These are phyloP conservation scores for Aspergillus awamori DNA, from an alignment of 2,329 filamentous ascomycete genomes.

Conservation along the genomic window DNA sequence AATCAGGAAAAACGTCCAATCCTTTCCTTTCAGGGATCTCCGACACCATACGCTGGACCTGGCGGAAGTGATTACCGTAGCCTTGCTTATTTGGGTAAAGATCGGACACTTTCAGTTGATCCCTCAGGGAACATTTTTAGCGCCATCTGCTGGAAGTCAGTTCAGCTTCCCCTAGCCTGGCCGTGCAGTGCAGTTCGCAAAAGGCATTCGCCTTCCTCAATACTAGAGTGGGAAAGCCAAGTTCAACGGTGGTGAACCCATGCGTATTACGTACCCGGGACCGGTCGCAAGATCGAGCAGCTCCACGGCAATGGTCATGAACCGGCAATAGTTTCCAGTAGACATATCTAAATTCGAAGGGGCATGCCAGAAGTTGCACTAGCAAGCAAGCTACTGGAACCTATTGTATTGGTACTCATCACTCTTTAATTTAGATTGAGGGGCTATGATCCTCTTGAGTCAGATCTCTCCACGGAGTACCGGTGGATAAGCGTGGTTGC, in stretches of 20 bases:
- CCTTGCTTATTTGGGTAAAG: constrained; percentile 15
- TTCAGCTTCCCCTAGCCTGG: background rate
- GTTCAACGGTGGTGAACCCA: background rate
- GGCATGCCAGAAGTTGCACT: constrained; percentile 7
- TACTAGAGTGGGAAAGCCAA: background rate
- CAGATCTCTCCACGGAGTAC: constrained; percentile 4
- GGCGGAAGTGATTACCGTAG: constrained; percentile 8
- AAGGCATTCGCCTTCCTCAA: background rate
- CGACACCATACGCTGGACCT: constrained; percentile 2
- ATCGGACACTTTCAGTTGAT: constrained; percentile 19
- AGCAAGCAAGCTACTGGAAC: constrained; percentile 3
- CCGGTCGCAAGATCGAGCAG: background rate
- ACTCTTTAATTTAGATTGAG: constrained; percentile 1
- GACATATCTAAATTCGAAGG: background rate
- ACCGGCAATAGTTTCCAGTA: background rate
- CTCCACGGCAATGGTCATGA: background rate
- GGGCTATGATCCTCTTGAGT: background rate
- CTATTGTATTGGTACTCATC: background rate
- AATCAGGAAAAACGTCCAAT: background rate
- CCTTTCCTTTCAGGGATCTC: constrained; percentile 1
- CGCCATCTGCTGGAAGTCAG: constrained; percentile 5
- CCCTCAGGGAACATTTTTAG: constrained; percentile 6
- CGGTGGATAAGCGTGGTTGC: constrained; percentile 7
- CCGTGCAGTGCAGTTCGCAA: background rate
- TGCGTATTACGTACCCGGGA: background rate